These are phyloP conservation scores for Hydnomerulius pinastri DNA, from an alignment of 768 basidiomycete species.

Conservation along the genomic window DNA sequence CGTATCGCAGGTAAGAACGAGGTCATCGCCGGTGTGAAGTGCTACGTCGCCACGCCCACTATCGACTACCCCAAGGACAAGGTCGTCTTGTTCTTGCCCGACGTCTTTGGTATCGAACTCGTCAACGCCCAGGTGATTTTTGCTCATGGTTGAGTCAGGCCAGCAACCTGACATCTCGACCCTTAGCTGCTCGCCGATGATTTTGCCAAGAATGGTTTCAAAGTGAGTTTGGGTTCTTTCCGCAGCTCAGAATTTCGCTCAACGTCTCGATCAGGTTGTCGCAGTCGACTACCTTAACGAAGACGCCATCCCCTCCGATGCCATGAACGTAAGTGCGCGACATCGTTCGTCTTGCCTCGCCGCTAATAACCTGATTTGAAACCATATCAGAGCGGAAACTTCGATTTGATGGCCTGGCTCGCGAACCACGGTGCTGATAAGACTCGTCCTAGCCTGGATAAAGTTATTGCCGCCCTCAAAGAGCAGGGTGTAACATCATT, in stretches of 20 bases:
- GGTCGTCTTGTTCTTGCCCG: constrained; percentile 54
- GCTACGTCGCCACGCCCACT: constrained; percentile 56
- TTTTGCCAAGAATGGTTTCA: constrained; percentile 44
- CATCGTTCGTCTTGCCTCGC: not conserved
- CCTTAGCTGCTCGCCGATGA: constrained; percentile 34
- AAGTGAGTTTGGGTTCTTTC: constrained; percentile 10
- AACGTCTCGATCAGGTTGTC: constrained; percentile 19
- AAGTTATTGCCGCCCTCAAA: constrained; percentile 58
- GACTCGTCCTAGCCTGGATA: constrained; percentile 55
- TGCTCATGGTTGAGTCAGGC: not conserved
- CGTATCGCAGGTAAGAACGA: constrained; percentile 46
- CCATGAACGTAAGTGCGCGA: constrained; percentile 7
- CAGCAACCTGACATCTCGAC: not conserved
- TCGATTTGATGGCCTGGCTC: constrained; percentile 47
- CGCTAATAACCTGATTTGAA: not conserved
- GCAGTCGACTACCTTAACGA: constrained; percentile 39
- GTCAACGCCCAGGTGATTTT: constrained; percentile 44
- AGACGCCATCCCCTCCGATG: constrained; percentile 33
- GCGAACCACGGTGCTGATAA: constrained; percentile 37
- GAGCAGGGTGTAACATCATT: constrained; percentile 58
- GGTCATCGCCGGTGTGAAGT: constrained; percentile 46
- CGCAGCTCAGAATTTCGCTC: not conserved
- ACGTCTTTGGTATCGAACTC: constrained; percentile 52
- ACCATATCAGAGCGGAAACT: constrained; percentile 24
- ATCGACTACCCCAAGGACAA: constrained; percentile 55